phyloP scores from a whole-genome alignment of 345 rosid species.

The Chamaenerion angustifolium region DNA sequence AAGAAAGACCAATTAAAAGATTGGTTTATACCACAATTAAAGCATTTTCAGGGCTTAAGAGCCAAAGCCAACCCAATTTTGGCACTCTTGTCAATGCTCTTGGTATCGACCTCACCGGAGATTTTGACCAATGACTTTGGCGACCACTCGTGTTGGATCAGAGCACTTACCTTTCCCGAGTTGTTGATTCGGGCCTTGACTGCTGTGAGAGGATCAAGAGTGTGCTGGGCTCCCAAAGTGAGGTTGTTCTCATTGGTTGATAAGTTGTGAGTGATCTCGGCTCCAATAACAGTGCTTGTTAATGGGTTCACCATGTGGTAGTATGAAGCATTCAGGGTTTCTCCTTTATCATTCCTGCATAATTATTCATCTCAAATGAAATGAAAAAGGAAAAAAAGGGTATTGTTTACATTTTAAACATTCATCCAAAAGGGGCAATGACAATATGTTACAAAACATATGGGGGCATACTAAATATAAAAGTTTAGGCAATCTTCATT shows the following conservation, averaged over 20 bases:
- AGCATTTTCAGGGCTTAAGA: slow-evolving; percentile 45
- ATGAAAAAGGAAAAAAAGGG: background rate
- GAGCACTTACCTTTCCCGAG: slow-evolving; percentile 52
- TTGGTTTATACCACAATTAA: no score
- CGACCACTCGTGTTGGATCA: slow-evolving; percentile 86
- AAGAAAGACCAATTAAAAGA: slow-evolving; percentile 1
- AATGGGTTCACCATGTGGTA: slow-evolving; percentile 53
- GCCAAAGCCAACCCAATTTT: slow-evolving; percentile 82
- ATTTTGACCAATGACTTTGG: slow-evolving; percentile 65
- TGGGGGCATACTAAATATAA: no score
- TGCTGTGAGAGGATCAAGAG: slow-evolving; percentile 53
- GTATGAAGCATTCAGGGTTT: slow-evolving; percentile 54
- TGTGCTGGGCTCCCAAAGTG: slow-evolving; percentile 67
- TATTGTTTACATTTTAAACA: no score
- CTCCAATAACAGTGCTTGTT: slow-evolving; percentile 63
- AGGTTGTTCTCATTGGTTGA: slow-evolving; percentile 62
- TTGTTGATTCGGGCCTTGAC: slow-evolving; percentile 77
- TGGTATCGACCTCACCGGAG: slow-evolving; percentile 83
- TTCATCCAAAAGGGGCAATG: no score
- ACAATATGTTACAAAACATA: no score
- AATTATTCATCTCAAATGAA: background rate
- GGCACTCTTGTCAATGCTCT: slow-evolving; percentile 67
- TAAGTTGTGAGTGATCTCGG: slow-evolving; percentile 61
- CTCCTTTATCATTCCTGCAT: slow-evolving; percentile 77
- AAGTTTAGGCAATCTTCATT: no score